These are phyloP conservation scores for Fusarium dlaminii DNA, from an alignment of 2,329 filamentous ascomycete species.

Conservation along the genomic window DNA sequence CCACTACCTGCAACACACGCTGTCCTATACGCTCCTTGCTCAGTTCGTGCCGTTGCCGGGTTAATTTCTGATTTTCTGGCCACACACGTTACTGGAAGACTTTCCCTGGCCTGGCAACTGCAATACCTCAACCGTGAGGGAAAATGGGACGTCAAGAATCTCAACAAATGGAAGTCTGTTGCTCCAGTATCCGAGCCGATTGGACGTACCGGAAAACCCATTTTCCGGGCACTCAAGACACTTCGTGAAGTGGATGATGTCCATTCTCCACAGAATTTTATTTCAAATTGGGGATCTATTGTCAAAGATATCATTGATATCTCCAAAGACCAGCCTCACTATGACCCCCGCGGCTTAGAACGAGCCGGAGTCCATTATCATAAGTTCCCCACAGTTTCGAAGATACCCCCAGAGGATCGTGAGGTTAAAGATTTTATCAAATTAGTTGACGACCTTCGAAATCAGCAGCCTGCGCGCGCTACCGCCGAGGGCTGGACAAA, in stretches of 20 bases:
- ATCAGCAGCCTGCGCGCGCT: conserved; percentile 56
- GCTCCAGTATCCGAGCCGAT: conserved; percentile 81
- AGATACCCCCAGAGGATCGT: conserved; percentile 75
- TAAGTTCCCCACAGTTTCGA: conserved; percentile 92
- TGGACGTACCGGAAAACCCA: conserved; percentile 57
- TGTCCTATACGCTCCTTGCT: conserved; percentile 81
- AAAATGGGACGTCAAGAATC: conserved; percentile 98
- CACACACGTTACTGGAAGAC: conserved; percentile 76
- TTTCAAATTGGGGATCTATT: conserved; percentile 69
- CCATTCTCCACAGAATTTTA: conserved; percentile 81
- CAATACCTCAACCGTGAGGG: conserved; percentile 88
- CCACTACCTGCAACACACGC: conserved; percentile 84
- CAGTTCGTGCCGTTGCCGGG: conserved; percentile 79
- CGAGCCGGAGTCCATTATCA: conserved; percentile 75
- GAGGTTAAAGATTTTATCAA: conserved; percentile 65
- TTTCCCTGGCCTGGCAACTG: conserved; percentile 90
- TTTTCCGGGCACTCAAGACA: conserved; percentile 93
- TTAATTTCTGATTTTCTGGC: conserved; percentile 85
- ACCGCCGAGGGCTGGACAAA: conserved; percentile 53
- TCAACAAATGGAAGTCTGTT: conserved; percentile 88
- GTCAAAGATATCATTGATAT: conserved; percentile 89
- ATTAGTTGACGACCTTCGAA: conserved; percentile 68
- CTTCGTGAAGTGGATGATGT: conserved; percentile 86
- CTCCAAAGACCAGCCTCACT: conserved; percentile 88
- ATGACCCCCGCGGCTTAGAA: conserved; percentile 78